phyloP scores from a whole-genome alignment of 148 eudicot species.

The Agrostemma githago region DNA sequence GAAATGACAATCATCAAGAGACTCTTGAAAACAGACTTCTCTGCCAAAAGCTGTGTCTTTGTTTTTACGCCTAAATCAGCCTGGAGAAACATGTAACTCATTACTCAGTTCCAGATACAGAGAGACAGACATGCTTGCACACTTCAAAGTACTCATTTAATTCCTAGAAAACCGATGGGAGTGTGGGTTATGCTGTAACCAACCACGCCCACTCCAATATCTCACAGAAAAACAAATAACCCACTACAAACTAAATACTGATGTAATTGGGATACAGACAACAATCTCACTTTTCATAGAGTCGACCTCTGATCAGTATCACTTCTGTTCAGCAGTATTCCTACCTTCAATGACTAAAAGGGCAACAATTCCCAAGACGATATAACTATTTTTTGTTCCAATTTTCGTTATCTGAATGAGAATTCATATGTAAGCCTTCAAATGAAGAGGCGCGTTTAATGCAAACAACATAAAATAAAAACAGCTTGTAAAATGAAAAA shows the following conservation, averaged over 20 bases:
- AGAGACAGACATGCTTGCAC: neutral
- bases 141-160: neutral
- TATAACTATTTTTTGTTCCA: neutral
- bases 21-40: slow-evolving; percentile 88
- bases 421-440: neutral
- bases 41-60: slow-evolving; percentile 97
- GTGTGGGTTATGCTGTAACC: neutral
- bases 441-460: neutral
- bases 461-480: neutral
- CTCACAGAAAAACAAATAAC: neutral
- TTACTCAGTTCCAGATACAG: neutral
- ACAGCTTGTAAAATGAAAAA: neutral
- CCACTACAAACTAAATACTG: neutral
- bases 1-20: slow-evolving; percentile 88
- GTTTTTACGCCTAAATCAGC: slow-evolving; percentile 97
- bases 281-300: slow-evolving; percentile 1
- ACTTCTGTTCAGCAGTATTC: neutral
- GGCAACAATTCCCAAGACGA: neutral
- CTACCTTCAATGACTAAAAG: slow-evolving; percentile 6
- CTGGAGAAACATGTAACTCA: slow-evolving; percentile 34
- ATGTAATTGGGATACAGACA: neutral
- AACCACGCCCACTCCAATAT: neutral
- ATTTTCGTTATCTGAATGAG: neutral
- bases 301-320: neutral
- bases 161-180: neutral